Evolutionary conservation across 1,284 basidiomycete genomes (phyloP), one percentile per base, ranked within the genome.

Genomic region (Moesziomyces sp.): DNA sequence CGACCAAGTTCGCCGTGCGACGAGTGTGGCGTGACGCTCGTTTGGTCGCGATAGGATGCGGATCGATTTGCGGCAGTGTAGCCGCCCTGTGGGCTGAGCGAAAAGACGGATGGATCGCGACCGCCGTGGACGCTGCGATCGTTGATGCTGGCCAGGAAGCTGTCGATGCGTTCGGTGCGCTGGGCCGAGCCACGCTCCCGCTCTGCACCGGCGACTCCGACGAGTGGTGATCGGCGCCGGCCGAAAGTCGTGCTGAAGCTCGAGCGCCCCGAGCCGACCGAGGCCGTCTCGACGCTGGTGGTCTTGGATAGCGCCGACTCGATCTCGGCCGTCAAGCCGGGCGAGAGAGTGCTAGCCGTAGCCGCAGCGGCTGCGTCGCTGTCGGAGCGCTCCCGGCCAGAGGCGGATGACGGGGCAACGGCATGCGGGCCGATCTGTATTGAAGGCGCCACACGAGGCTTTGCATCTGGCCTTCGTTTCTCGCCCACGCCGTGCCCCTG

Each of bases 161-260:
- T 71, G 21, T 75, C 73, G 60, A 75, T 75, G 11, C 63, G 43
- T 18, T 70, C 66, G 21, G 58, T 66, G 11, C 56, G 57, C 7
- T 43, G 8, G 0, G 33, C 6, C 10, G 50, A 30, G 46, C 43
- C 52, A 3, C n/a, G 21, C 13, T 35, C 48, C 16, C 21, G 13
- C 3, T 58, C 38, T 16, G 38, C 11, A 40, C 35, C 33, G 11
- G 28, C 28, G 7, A 42, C 33, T 1, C 30, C 23, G 5, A 46
- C 51, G 28, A 62, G 52, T 2, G 65, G 66, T 2, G 60, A 55
- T 18, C 60, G 63, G 14, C 71, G 61, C 5, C 66, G 58, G 21
- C 67, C 63, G n/a, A 74, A 74, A 2, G 58, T 65, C n/a, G 63
- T 74, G 59, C 72, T 74, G 53, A 74, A 74, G 46, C 58, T 61